Conservation (phyloP, 2,329 filamentous ascomycete species). For the Cladosporium velox region DNA sequence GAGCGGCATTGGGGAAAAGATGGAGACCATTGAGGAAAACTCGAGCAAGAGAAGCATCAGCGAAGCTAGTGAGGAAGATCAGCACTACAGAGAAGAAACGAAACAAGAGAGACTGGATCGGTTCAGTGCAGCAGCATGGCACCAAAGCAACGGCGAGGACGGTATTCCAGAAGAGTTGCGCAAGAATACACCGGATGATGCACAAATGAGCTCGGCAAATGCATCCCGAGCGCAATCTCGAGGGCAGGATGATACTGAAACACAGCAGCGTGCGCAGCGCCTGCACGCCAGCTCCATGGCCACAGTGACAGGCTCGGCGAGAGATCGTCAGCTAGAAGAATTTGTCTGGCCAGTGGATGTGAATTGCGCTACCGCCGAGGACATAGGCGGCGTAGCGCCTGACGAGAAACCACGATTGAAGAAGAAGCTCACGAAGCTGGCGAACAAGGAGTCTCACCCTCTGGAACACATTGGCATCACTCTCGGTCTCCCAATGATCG, state of each 20-base stretch:
- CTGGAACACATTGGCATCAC: constrained; percentile 33
- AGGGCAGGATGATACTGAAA: not conserved
- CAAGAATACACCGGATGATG: not conserved
- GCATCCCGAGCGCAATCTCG: not conserved
- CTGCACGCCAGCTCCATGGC: constrained; percentile 11
- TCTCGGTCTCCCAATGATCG: constrained; percentile 35
- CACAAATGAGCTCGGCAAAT: not conserved
- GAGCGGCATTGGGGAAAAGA: not conserved
- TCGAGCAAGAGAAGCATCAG: not conserved
- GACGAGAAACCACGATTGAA: constrained; percentile 14
- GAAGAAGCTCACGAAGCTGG: constrained; percentile 20
- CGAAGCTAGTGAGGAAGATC: not conserved
- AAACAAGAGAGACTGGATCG: not conserved
- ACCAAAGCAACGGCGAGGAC: not conserved
- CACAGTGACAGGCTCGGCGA: constrained; percentile 7
- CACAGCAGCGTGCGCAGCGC: constrained; percentile 10
- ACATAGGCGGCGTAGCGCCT: not conserved
- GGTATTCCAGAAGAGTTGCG: not conserved
- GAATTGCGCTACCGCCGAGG: constrained; percentile 4
- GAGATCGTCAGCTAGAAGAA: constrained; percentile 7
- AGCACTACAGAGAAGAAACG: not conserved
- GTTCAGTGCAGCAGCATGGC: not conserved
- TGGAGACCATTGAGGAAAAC: not conserved
- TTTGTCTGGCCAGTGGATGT: constrained; percentile 3
- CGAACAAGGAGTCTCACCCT: constrained; percentile 26